Percentiles rank a stretch among this genome's conserved stretches.
Conservation (phyloP, 2,329 filamentous ascomycete genomes). For the Fusarium floridanum region DNA sequence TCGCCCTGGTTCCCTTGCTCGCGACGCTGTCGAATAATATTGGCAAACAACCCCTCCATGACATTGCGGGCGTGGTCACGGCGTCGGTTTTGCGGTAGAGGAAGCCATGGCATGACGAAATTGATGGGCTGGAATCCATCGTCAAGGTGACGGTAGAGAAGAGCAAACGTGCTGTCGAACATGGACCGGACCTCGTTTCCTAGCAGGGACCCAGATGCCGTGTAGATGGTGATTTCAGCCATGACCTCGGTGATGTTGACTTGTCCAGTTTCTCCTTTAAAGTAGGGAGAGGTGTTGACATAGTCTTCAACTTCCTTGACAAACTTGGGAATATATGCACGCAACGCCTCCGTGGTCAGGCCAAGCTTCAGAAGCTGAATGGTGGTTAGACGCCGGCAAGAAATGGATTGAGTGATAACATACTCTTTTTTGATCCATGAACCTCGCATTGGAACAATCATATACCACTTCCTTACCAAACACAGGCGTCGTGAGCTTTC, state of each 20-base stretch:
- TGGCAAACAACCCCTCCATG: slow-evolving; percentile 83
- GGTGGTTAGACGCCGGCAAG: background rate
- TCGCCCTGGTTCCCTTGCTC: slow-evolving; percentile 62
- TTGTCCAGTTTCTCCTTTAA: slow-evolving; percentile 75
- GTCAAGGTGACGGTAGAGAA: slow-evolving; percentile 88
- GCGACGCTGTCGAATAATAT: slow-evolving; percentile 80
- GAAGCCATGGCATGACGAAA: slow-evolving; percentile 88
- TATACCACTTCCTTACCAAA: slow-evolving; percentile 91
- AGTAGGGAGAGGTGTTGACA: slow-evolving; percentile 72
- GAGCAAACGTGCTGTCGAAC: slow-evolving; percentile 84
- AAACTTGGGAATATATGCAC: slow-evolving; percentile 82
- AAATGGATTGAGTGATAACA: slow-evolving; percentile 8
- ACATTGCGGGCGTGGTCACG: slow-evolving; percentile 84
- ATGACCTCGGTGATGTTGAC: slow-evolving; percentile 80
- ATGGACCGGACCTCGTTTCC: slow-evolving; percentile 84
- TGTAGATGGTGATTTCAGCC: slow-evolving; percentile 90
- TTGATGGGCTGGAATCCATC: slow-evolving; percentile 91
- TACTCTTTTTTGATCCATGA: slow-evolving; percentile 97
- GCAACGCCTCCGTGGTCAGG: slow-evolving; percentile 79
- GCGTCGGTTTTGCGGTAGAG: slow-evolving; percentile 85
- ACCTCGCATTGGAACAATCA: slow-evolving; percentile 88
- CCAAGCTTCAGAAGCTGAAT: slow-evolving; percentile 81
- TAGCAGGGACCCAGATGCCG: slow-evolving; percentile 86
- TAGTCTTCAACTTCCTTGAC: slow-evolving; percentile 79
- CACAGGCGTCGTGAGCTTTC: slow-evolving; percentile 76